phyloP scores from a whole-genome alignment of 495 filamentous ascomycete species.

The Xylaria sp. region DNA sequence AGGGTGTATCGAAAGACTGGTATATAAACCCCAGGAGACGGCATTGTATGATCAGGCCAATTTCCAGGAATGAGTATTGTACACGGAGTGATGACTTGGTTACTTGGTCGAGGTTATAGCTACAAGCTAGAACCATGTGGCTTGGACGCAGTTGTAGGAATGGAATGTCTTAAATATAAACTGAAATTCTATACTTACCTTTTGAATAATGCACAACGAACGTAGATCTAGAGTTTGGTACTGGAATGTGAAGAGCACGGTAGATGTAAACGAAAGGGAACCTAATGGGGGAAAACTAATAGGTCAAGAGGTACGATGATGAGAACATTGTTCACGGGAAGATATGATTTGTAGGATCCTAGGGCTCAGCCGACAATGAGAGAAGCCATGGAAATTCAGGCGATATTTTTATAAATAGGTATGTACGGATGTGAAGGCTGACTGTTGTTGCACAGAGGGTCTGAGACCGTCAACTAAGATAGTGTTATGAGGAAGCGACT shows the following conservation, averaged over 20 bases:
- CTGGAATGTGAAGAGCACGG: conserved; percentile 35
- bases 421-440: not conserved
- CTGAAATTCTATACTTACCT: conserved; percentile 35
- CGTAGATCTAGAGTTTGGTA: conserved; percentile 32
- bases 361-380: not conserved
- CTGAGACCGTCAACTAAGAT: not conserved
- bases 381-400: not conserved
- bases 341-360: conserved; percentile 6
- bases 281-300: not conserved
- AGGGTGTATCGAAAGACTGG: conserved; percentile 2
- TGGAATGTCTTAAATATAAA: conserved; percentile 39
- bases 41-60: conserved; percentile 26
- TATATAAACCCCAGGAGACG: conserved; percentile 28
- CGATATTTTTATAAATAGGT: not conserved
- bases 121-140: conserved; percentile 29
- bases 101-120: conserved; percentile 27
- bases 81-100: conserved; percentile 35
- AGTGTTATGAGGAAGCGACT: not conserved
- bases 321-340: not conserved
- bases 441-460: not conserved
- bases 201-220: conserved; percentile 25
- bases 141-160: conserved; percentile 26
- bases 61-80: conserved; percentile 38
- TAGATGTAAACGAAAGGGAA: not conserved
- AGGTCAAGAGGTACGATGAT: not conserved